Evolutionary conservation across 2,329 filamentous ascomycete genomes (phyloP).

Genomic region (Diplocarpon mali): DNA sequence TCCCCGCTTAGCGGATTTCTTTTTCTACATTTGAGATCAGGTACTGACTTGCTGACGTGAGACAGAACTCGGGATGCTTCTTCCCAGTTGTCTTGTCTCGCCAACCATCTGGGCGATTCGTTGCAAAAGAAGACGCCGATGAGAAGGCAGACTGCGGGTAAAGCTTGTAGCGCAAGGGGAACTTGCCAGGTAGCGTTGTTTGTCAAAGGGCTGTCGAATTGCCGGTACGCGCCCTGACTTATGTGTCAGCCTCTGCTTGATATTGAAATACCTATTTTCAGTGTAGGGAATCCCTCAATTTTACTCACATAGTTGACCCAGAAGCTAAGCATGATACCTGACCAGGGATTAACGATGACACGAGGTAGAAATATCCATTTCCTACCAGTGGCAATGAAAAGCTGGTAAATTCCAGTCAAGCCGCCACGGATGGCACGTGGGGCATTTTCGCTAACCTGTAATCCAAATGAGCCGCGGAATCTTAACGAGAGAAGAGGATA

Average conservation of each 20-base stretch:
- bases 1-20: slow-evolving; percentile 29
- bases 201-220: slow-evolving; percentile 31
- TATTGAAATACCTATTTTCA: neutral
- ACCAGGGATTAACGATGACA: neutral
- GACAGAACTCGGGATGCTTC: slow-evolving; percentile 45
- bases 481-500: neutral
- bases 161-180: slow-evolving; percentile 51
- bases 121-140: slow-evolving; percentile 49
- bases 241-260: neutral
- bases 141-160: slow-evolving; percentile 52
- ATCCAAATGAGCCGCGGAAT: slow-evolving; percentile 31
- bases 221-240: slow-evolving; percentile 14
- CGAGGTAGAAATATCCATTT: neutral
- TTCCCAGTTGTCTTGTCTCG: slow-evolving; percentile 58
- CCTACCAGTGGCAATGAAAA: slow-evolving; percentile 30
- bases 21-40: slow-evolving; percentile 4
- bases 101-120: slow-evolving; percentile 55
- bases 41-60: slow-evolving; percentile 31
- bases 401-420: slow-evolving; percentile 38
- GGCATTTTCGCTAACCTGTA: slow-evolving; percentile 37
- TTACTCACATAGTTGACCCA: slow-evolving; percentile 41
- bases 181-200: slow-evolving; percentile 45
- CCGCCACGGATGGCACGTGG: slow-evolving; percentile 40
- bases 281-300: slow-evolving; percentile 27
- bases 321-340: slow-evolving; percentile 31